phyloP scores from a whole-genome alignment of 495 filamentous ascomycete species.

The Wilcoxina mikolae region DNA sequence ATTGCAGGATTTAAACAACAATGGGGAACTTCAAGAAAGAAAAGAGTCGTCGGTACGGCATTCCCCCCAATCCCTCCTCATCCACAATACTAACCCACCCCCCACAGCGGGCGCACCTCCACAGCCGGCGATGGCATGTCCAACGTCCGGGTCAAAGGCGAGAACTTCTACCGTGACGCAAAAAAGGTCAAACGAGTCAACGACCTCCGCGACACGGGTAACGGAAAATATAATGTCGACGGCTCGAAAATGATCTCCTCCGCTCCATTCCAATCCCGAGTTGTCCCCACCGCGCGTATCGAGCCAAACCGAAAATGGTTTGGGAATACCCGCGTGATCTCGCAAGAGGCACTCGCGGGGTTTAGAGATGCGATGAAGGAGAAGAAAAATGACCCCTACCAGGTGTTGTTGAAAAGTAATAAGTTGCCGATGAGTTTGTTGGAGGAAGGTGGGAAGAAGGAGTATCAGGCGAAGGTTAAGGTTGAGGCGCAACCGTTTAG shows the following conservation, averaged over 20 bases:
- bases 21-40: slow-evolving; percentile 99
- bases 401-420: slow-evolving; percentile 82
- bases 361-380: slow-evolving; percentile 91
- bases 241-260: slow-evolving; percentile 53
- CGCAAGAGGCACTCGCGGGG: slow-evolving; percentile 50
- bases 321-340: slow-evolving; percentile 55
- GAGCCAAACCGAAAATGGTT: slow-evolving; percentile 92
- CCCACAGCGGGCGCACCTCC: slow-evolving; percentile 46
- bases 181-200: slow-evolving; percentile 80
- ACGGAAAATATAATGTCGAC: slow-evolving; percentile 32
- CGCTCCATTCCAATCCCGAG: slow-evolving; percentile 67
- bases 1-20: background rate
- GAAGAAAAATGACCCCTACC: slow-evolving; percentile 77
- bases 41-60: slow-evolving; percentile 45
- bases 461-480: slow-evolving; percentile 86
- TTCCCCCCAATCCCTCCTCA: background rate
- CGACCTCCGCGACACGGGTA: slow-evolving; percentile 60
- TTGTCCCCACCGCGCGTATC: slow-evolving; percentile 67
- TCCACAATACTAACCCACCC: slow-evolving; percentile 1
- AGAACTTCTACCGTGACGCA: slow-evolving; percentile 84
- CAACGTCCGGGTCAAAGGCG: slow-evolving; percentile 86
- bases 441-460: slow-evolving; percentile 49
- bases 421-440: slow-evolving; percentile 61
- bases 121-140: slow-evolving; percentile 69
- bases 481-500: slow-evolving; percentile 72